Conservation (phyloP, 495 filamentous ascomycete species). For the Hyaloscypha bicolor region DNA sequence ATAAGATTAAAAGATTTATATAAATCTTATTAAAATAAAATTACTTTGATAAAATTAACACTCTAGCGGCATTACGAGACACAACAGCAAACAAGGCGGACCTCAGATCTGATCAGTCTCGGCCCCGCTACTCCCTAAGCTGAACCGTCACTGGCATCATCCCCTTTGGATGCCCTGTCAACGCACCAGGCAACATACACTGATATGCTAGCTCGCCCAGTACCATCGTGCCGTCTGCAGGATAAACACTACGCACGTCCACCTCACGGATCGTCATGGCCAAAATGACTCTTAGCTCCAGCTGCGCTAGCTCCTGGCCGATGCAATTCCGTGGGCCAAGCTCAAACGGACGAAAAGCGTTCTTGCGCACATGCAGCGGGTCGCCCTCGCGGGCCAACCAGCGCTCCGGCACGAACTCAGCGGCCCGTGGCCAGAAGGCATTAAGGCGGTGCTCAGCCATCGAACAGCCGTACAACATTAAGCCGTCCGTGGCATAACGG, state of each 20-base stretch:
- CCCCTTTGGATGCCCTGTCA: constrained; percentile 2
- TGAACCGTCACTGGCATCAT: constrained; percentile 7
- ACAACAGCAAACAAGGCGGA: too few relatives aligned
- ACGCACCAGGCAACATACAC: neutral
- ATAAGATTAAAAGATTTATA: too few relatives aligned
- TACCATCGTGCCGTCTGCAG: neutral
- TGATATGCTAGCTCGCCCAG: neutral
- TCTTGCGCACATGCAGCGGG: constrained; percentile 40
- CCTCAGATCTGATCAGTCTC: too few relatives aligned
- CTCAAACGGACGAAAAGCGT: constrained; percentile 54
- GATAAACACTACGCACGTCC: constrained; percentile 46
- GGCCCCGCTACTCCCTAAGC: neutral
- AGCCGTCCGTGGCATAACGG: constrained; percentile 28
- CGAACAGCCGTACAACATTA: constrained; percentile 35
- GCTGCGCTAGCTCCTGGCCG: constrained; percentile 52
- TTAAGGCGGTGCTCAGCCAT: constrained; percentile 36
- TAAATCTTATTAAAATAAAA: too few relatives aligned
- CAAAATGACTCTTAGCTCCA: constrained; percentile 48
- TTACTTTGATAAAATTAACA: too few relatives aligned
- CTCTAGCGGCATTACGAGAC: too few relatives aligned
- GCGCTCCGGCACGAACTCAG: constrained; percentile 48
- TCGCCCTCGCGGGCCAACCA: constrained; percentile 36
- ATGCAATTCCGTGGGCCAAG: constrained; percentile 54
- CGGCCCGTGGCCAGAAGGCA: constrained; percentile 40
- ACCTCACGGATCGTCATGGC: constrained; percentile 49